These are phyloP conservation scores for Ceratopteris richardii DNA, from an alignment of 75 land plant genomes.

Conservation along the genomic window DNA sequence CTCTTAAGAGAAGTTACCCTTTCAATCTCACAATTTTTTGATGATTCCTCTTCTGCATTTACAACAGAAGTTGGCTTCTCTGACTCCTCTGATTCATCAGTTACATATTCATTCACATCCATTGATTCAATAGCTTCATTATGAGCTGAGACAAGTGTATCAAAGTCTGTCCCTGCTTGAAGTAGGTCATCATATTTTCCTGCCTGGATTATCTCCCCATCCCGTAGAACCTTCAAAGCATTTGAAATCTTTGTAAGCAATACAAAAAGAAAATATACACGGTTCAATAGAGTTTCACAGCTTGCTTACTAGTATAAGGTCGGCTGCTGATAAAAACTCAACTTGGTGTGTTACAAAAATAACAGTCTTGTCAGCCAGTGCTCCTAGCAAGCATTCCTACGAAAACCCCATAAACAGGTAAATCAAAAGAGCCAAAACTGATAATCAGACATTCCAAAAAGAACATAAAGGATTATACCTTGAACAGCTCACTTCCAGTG, in stretches of 20 bases:
- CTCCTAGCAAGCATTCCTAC: slow-evolving; percentile 84
- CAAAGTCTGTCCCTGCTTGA: slow-evolving; percentile 92
- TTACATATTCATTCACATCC: slow-evolving; percentile 54
- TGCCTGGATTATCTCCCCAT: slow-evolving; percentile 79
- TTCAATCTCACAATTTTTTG: slow-evolving; percentile 22
- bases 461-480: slow-evolving; percentile 25
- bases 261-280: no score
- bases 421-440: no score
- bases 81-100: slow-evolving; percentile 37
- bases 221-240: slow-evolving; percentile 65
- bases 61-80: slow-evolving; percentile 4
- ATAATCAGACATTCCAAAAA: no score
- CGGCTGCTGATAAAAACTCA: slow-evolving; percentile 89
- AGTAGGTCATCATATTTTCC: slow-evolving; percentile 93
- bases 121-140: slow-evolving; percentile 93
- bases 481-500: slow-evolving; percentile 77
- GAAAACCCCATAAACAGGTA: slow-evolving; percentile 5
- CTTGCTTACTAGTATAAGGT: slow-evolving; percentile 75
- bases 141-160: slow-evolving; percentile 75
- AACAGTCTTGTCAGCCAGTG: slow-evolving; percentile 77
- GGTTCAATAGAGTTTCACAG: no score
- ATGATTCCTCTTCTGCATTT: slow-evolving; percentile 21
- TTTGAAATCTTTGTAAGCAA: no score
- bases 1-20: slow-evolving; percentile 37
- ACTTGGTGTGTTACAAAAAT: slow-evolving; percentile 96